Base-by-base conservation (phyloP, 2,329 filamentous ascomycete genomes). In the Coniochaeta sp. region DNA sequence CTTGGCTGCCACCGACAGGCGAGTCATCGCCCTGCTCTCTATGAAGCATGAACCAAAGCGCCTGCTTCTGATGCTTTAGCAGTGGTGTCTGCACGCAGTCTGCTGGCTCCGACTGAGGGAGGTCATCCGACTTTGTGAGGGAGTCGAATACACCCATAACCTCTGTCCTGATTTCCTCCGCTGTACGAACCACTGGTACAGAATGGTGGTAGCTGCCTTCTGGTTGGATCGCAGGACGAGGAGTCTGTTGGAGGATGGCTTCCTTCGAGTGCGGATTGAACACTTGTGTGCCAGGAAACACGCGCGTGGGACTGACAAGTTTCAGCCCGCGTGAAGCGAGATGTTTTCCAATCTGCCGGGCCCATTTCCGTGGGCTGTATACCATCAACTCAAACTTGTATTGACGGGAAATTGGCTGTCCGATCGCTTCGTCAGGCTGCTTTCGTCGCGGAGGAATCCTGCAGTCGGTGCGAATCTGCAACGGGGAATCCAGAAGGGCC, bases 91-190 rank as follows among this genome's bases (percentile, higher is more conserved):
- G 80, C 59, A 95, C 81, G 7, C 77, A 73, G 2, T 75, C 64
- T 59, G 85, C 80, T 0, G 90, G 82, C 4, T 93, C 86, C 76
- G 88, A 86, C 64, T 88, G 83, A 0, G 89, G 89, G 7, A 98
- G 77, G 62, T 91, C 85, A 60, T 96, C 89, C 11, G 82, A 86
- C 67, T 87, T 87, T 28, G 87, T 84, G 43, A 97, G 83, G 8
- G 88, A 89, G 74, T 97, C 92, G 68, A 99, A 96, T 70, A 98
- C 90, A 47, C 86, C 87, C 72, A 91, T 84, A 24, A 96, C 89
- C 61, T 96, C 92, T 64, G 86, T 87, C 11, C 89, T 88, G 62
- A 96, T 89, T 73, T 98, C 92, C 67, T 98, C 93, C 0, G 88
- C 86, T 0, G 90, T 93, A 34, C 91, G 84, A 56, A 71, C 74